Percentiles rank a stretch among this genome's conserved stretches.
These are phyloP conservation scores for Sporothrix sp. DNA, from an alignment of 2,329 filamentous ascomycete genomes.

Conservation along the genomic window DNA sequence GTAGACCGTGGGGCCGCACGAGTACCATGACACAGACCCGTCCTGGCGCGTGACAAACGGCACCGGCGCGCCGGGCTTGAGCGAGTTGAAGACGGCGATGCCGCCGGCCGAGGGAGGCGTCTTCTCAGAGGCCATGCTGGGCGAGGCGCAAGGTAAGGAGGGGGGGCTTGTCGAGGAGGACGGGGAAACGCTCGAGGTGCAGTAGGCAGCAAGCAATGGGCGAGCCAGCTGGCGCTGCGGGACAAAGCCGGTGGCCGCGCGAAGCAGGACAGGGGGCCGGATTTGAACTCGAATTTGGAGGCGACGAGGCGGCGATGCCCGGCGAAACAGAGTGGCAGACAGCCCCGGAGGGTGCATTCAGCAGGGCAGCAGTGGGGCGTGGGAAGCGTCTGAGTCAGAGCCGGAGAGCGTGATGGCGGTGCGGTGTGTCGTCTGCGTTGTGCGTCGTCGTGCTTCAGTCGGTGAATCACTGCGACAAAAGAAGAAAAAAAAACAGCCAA, in stretches of 20 bases:
- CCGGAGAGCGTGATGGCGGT: background rate
- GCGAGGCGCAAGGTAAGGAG: background rate
- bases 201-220: background rate
- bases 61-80: slow-evolving; percentile 61
- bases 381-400: slow-evolving; percentile 2
- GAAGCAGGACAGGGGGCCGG: background rate
- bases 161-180: background rate
- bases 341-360: slow-evolving; percentile 13
- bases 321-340: slow-evolving; percentile 1
- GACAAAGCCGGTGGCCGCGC: background rate
- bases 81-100: slow-evolving; percentile 69
- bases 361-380: background rate
- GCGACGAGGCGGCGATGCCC: background rate
- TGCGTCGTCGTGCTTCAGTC: background rate
- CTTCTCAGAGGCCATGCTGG: background rate
- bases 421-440: background rate
- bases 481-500: no score
- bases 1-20: slow-evolving; percentile 40
- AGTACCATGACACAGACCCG: slow-evolving; percentile 19
- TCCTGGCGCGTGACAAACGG: slow-evolving; percentile 17
- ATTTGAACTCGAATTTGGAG: background rate
- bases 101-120: slow-evolving; percentile 8
- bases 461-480: slow-evolving; percentile 4
- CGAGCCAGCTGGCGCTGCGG: background rate
- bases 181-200: background rate